A percentile compares a stretch with the other conserved stretches of the same genome.
Evolutionary conservation across 805 yeast genomes (phyloP).

Genomic region (Naumovozyma dairenensis): DNA sequence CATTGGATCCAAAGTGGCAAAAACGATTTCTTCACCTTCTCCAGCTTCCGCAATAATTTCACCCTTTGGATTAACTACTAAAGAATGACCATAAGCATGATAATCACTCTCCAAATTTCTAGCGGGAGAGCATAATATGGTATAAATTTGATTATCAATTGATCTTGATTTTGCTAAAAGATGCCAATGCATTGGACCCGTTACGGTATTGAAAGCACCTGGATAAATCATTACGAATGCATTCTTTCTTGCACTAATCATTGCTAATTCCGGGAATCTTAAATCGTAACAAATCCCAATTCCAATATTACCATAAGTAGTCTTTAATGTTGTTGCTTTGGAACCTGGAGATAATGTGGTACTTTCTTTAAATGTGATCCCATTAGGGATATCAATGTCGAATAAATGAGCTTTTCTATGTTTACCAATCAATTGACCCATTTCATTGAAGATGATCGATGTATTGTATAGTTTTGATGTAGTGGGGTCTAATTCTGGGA

Average conservation of each 20-base stretch:
- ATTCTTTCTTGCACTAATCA: conserved; percentile 54
- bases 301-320: conserved; percentile 41
- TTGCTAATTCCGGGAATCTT: conserved; percentile 71
- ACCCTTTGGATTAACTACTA: conserved; percentile 57
- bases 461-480: conserved; percentile 60
- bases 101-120: conserved; percentile 53
- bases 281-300: conserved; percentile 80
- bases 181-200: conserved; percentile 82
- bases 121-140: conserved; percentile 81
- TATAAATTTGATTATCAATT: conserved; percentile 63
- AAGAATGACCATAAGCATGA: conserved; percentile 59
- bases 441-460: conserved; percentile 57
- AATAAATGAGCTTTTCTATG: conserved; percentile 88
- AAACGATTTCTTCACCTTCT: conserved; percentile 65
- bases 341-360: conserved; percentile 66
- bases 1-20: conserved; percentile 62
- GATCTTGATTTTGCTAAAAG: conserved; percentile 64
- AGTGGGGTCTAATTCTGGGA: conserved; percentile 63
- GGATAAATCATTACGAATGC: conserved; percentile 75
- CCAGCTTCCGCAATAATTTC: conserved; percentile 61
- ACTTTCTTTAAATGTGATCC: conserved; percentile 81
- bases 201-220: conserved; percentile 75
- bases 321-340: conserved; percentile 55
- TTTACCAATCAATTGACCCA: conserved; percentile 72
- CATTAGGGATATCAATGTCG: conserved; percentile 86